Evolutionary conservation across 2,329 filamentous ascomycete species (phyloP), one percentile per base, ranked within the genome.

Genomic region (Colletotrichum lupini): DNA sequence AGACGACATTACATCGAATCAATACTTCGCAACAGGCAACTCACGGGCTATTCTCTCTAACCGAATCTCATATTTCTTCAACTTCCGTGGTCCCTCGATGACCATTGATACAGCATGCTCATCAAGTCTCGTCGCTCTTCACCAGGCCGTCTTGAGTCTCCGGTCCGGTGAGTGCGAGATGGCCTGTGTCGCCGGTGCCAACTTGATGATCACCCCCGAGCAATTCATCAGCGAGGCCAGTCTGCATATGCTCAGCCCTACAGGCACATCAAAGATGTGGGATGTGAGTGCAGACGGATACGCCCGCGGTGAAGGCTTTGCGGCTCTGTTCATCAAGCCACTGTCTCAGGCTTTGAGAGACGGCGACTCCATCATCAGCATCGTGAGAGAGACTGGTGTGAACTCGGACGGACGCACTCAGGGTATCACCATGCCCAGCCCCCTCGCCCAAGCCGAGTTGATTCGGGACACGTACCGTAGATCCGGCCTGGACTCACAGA

Each of bases 91-190:
- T 3, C 82, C 83, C 4, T 81, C 79, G 35, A 80, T 85, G 75
- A 85, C 84, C 3, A 81, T 87, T 12, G 84, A 87, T 58, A 86
- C 85, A 28, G 85, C 83, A 28, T 87, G 85, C 76, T 86, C 85
- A n/a, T 82, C 82, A 1, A 82, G 83, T 22, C 67, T 87, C 30
- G 81, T 84, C 4, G 82, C 83, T 5, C 76, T 87, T 0, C 85
- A 87, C 74, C 80, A 82, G 46, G 85, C 83, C 5, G 81, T 80
- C 5, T 79, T 83, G 59, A 80, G 78, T 67, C 76, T 86, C 14
- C 78, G 78, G 35, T 76, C 75, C 59, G 78, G 81, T 2, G 83
- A 85, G 63, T 75, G 75, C 16, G 74, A 76, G 11, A 75, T 74
- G 63, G 80, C 79, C 64, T 76, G 83, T n/a, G 79, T 81, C 61